Evolutionary conservation across 805 yeast species (phyloP).

Genomic region (Candida sithepensis): DNA sequence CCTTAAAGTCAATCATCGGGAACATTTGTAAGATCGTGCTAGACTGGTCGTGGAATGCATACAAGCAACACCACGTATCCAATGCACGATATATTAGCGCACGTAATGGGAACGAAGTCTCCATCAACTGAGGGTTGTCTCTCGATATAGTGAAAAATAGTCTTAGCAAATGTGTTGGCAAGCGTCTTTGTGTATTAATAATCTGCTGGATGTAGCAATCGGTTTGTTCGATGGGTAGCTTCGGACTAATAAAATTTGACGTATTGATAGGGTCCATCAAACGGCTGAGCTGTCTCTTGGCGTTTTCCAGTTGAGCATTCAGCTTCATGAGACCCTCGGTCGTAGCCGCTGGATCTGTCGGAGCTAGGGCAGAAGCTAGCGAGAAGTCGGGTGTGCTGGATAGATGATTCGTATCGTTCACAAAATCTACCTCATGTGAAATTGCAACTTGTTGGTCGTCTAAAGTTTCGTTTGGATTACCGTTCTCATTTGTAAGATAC

Average conservation of each 20-base stretch:
- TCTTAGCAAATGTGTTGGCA: not conserved
- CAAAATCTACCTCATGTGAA: too few species aligned
- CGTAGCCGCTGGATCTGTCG: not conserved
- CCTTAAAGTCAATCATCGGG: not conserved
- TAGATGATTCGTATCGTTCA: too few species aligned
- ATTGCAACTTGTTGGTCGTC: too few species aligned
- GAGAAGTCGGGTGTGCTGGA: not conserved
- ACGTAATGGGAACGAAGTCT: not conserved
- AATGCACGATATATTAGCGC: not conserved
- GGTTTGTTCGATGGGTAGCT: not conserved
- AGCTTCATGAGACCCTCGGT: not conserved
- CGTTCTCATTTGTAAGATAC: not conserved
- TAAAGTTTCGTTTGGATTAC: not conserved
- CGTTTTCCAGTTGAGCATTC: not conserved
- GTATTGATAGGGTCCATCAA: not conserved
- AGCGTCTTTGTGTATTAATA: not conserved
- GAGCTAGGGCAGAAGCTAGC: not conserved
- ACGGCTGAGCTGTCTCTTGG: not conserved
- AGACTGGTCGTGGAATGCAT: not conserved
- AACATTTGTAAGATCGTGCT: not conserved
- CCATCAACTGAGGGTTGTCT: not conserved
- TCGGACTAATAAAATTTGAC: not conserved
- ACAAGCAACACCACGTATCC: conserved; percentile 5
- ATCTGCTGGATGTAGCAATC: not conserved
- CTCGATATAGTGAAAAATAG: not conserved